Conservation (phyloP, 257 asterid species). For the Solanum sitiens region DNA sequence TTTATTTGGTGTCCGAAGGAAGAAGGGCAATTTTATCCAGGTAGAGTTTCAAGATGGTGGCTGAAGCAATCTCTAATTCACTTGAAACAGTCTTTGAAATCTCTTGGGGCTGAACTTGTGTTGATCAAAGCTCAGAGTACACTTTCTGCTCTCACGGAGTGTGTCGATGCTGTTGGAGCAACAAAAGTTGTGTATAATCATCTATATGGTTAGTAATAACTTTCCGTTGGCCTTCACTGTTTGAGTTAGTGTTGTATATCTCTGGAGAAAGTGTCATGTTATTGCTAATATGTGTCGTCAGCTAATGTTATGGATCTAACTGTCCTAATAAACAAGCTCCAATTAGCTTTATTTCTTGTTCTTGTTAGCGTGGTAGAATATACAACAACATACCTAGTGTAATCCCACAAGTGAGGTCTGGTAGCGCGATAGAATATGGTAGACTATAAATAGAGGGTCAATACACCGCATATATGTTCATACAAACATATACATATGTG, state of each 20-base stretch:
- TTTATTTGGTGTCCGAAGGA: constrained; percentile 92
- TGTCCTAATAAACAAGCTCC: background rate
- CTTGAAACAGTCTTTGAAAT: constrained; percentile 56
- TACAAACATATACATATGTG: background rate
- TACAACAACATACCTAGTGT: background rate
- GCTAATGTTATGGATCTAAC: background rate
- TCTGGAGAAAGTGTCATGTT: background rate
- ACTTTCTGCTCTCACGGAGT: constrained; percentile 52
- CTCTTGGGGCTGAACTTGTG: constrained; percentile 73
- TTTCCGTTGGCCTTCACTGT: background rate
- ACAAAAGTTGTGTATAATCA: constrained; percentile 70
- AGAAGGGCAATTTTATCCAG: constrained; percentile 73
- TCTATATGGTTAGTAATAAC: constrained; percentile 58
- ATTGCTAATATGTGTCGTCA: background rate
- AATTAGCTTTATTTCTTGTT: background rate
- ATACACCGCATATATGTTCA: background rate
- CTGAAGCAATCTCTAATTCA: constrained; percentile 75
- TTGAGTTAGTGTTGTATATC: background rate
- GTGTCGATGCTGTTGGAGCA: constrained; percentile 59
- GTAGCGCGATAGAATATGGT: background rate
- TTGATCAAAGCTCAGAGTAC: constrained; percentile 66
- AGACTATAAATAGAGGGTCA: background rate
- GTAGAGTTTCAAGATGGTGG: constrained; percentile 98
- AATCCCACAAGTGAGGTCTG: background rate
- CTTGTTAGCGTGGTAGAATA: background rate